A percentile compares a stretch with the other conserved stretches of the same genome.
Evolutionary conservation across 495 filamentous ascomycete species (phyloP).

Genomic region (Penicillium arizonense): DNA sequence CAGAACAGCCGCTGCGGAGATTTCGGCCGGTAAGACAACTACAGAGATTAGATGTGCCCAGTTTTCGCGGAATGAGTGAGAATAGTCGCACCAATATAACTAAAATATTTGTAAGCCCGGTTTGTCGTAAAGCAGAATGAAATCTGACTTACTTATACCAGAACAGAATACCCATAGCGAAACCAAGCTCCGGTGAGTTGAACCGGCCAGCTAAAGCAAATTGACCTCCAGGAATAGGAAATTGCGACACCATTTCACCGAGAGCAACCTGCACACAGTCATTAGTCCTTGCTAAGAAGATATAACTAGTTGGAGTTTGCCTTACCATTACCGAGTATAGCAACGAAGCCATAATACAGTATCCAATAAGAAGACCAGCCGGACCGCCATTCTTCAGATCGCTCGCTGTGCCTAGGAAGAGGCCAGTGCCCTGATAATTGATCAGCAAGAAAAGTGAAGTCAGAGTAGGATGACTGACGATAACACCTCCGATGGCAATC

Average conservation of each 20-base stretch:
- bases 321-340: slow-evolving; percentile 23
- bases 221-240: slow-evolving; percentile 14
- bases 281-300: neutral
- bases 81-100: slow-evolving; percentile 9
- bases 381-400: slow-evolving; percentile 23
- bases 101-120: neutral
- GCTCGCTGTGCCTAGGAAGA: slow-evolving; percentile 22
- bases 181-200: slow-evolving; percentile 14
- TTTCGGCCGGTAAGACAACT: slow-evolving; percentile 31
- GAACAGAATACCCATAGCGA: slow-evolving; percentile 24
- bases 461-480: slow-evolving; percentile 11
- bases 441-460: no score
- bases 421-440: slow-evolving; percentile 17
- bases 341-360: slow-evolving; percentile 20
- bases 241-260: slow-evolving; percentile 18
- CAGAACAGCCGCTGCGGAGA: slow-evolving; percentile 42
- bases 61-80: neutral
- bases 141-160: slow-evolving; percentile 16
- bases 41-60: neutral
- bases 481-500: slow-evolving; percentile 23
- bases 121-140: neutral
- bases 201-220: slow-evolving; percentile 17
- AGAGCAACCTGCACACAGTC: slow-evolving; percentile 1
- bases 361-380: slow-evolving; percentile 22
- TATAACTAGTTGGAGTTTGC: neutral